Percentiles rank a stretch among this genome's conserved stretches.
These are phyloP conservation scores for Microdochium nivale DNA, from an alignment of 2,329 filamentous ascomycete species.

Conservation along the genomic window DNA sequence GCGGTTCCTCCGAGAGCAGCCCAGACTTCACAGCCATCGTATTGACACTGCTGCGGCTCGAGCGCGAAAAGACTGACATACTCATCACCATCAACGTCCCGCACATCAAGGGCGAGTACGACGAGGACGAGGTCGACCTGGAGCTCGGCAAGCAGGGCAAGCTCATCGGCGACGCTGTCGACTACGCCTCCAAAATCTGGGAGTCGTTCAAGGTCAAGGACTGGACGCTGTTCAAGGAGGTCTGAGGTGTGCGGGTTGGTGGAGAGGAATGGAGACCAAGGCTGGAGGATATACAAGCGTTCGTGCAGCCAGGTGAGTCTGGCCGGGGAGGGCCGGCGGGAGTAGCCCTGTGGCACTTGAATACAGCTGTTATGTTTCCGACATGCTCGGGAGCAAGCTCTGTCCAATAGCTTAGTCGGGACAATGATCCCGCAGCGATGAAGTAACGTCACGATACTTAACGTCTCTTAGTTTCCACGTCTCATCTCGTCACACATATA, in stretches of 20 bases:
- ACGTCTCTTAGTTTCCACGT: too few relatives aligned
- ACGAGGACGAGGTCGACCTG: constrained; percentile 62
- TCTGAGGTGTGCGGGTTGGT: too few relatives aligned
- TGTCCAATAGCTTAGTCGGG: too few relatives aligned
- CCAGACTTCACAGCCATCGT: constrained; percentile 67
- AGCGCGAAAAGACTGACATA: constrained; percentile 68
- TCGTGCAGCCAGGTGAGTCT: too few relatives aligned
- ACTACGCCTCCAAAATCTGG: constrained; percentile 61
- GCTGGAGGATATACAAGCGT: background rate
- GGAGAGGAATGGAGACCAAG: background rate
- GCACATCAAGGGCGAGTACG: constrained; percentile 66
- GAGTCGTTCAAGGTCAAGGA: constrained; percentile 70
- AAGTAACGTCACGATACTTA: too few relatives aligned
- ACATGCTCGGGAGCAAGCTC: too few relatives aligned
- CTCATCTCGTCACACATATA: too few relatives aligned
- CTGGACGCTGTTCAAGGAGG: constrained; percentile 61
- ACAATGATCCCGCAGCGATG: too few relatives aligned
- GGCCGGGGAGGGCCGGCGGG: too few relatives aligned
- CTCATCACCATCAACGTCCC: constrained; percentile 84
- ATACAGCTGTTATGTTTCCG: too few relatives aligned
- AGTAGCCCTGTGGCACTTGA: too few relatives aligned
- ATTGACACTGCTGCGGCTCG: constrained; percentile 68
- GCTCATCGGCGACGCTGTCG: constrained; percentile 59
- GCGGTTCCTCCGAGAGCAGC: constrained; percentile 24
- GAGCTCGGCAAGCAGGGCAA: constrained; percentile 56